These are phyloP conservation scores for Microsporum canis DNA, from an alignment of 2,329 filamentous ascomycete genomes.

Conservation along the genomic window DNA sequence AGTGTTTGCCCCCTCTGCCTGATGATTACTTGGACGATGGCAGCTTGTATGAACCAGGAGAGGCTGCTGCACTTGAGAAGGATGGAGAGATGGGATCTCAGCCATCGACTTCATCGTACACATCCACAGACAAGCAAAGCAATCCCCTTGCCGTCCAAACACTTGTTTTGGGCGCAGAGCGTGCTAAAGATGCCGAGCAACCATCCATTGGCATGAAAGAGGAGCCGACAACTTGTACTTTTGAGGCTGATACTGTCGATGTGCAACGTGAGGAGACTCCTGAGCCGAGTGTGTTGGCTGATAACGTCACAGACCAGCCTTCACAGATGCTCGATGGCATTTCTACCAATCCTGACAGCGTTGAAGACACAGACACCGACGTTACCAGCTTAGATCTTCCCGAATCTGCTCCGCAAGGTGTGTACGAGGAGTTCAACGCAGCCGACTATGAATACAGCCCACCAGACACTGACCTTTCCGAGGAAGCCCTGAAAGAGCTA, in stretches of 20 bases:
- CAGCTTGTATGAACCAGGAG: not conserved
- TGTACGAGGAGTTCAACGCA: not conserved
- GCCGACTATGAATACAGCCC: not conserved
- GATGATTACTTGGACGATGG: not conserved
- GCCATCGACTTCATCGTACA: not conserved
- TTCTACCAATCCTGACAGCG: not conserved
- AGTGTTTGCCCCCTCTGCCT: not conserved
- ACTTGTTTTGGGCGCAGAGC: not conserved
- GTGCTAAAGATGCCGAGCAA: not conserved
- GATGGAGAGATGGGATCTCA: not conserved
- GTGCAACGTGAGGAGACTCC: not conserved
- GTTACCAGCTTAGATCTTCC: not conserved
- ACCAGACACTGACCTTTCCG: not conserved
- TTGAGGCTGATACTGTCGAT: not conserved
- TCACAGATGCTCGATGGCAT: not conserved
- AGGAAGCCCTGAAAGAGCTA: not conserved
- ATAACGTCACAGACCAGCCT: too few species aligned
- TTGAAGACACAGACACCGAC: not conserved
- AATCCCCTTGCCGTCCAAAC: not conserved
- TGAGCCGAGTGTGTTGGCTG: not conserved
- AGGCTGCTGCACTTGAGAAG: not conserved
- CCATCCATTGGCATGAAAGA: not conserved
- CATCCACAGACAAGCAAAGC: not conserved
- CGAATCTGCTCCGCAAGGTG: not conserved
- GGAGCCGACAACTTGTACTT: not conserved